Evolutionary conservation across 768 basidiomycete species (phyloP), one percentile per base, ranked within the genome.

Genomic region (Zangia roseola): DNA sequence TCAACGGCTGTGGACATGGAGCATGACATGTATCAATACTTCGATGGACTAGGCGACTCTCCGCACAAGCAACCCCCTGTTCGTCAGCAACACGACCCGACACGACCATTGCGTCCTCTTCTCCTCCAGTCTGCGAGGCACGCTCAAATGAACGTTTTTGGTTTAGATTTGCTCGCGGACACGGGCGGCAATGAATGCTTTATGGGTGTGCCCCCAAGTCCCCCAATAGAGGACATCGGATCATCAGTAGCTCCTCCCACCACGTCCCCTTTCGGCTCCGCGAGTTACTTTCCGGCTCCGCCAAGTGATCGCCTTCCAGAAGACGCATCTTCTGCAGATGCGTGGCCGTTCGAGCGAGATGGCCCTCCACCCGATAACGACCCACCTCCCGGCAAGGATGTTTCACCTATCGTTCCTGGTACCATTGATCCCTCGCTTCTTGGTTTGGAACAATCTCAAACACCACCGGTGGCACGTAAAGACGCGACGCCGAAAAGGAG

Each of bases 361-460:
- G 16, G 6, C 31, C 12, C 43, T 1, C 23, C 38, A 3, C 44
- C 33, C 14, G 42, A 47, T 12, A 26, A 43, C 13, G 9, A 30
- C 21, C n/a, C 45, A 2, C 37, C 44, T 43, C 34, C 52, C 17
- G 7, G n/a, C n/a, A 13, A 43, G 30, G 31, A 28, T 3, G 20
- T 31, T 17, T 33, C 38, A 10, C 17, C 54, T 13, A 17, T 31
- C 10, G 19, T 31, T 31, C 36, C 23, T 9, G 54, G 56, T 19
- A 67, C 66, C 5, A 68, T 68, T n/a, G 53, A 68, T 44, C 66
- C 68, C 3, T 68, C 66, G 14, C 55, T 68, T 24, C 63, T 68
- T 13, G 57, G 59, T 23, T 46, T 41, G 16, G 56, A 45, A 26
- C 50, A 53, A 45, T 40, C 43, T 26, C 41, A 31, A 26, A 12